Conservation (phyloP, 371 early-diverging fungal species). For the Entomophthora muscae region DNA sequence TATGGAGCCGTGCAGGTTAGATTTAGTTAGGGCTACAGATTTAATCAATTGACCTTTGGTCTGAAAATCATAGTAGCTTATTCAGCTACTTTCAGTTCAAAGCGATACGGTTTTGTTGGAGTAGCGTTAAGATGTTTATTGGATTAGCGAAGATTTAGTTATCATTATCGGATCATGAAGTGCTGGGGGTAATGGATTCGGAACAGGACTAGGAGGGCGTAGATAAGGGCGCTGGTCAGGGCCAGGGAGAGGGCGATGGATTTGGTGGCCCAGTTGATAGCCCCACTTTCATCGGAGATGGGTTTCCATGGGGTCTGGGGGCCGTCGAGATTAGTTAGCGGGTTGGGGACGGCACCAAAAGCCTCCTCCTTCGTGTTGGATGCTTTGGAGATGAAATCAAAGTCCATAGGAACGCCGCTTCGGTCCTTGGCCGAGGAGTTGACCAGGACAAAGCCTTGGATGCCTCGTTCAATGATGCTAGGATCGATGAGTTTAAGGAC, state of each 20-base stretch:
- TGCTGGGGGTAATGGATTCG: neutral
- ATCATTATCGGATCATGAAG: neutral
- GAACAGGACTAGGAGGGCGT: neutral
- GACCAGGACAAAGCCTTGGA: neutral
- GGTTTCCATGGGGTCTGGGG: neutral
- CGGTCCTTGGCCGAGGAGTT: neutral
- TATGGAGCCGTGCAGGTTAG: too few relatives aligned
- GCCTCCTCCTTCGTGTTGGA: neutral
- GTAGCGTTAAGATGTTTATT: too few relatives aligned
- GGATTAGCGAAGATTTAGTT: neutral
- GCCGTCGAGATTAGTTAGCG: neutral
- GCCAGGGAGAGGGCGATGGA: neutral
- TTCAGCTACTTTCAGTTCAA: too few relatives aligned
- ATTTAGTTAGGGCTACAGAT: too few relatives aligned
- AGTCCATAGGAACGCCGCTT: neutral
- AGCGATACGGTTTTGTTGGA: too few relatives aligned
- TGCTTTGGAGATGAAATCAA: neutral
- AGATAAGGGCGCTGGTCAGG: neutral
- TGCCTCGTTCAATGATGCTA: neutral
- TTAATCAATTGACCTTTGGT: too few relatives aligned
- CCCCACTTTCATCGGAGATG: neutral
- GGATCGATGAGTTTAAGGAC: neutral
- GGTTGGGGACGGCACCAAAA: neutral
- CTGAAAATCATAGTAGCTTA: too few relatives aligned
- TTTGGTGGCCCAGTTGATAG: neutral